phyloP scores from a whole-genome alignment of 768 basidiomycete genomes.

The Russula griseocarnosa region DNA sequence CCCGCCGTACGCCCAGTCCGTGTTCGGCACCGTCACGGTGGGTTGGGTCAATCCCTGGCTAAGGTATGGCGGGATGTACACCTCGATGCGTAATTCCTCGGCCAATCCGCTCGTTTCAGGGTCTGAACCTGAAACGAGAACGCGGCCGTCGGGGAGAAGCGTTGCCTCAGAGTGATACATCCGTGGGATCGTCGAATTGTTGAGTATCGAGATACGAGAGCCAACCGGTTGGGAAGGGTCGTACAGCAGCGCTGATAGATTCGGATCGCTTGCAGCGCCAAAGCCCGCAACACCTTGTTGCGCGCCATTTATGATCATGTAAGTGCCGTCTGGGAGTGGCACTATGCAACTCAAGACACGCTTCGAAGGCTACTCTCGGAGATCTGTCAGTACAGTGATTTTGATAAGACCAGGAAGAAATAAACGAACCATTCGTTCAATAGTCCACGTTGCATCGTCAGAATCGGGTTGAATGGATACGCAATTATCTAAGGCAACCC shows the following conservation, averaged over 20 bases:
- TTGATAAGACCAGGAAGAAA: background rate
- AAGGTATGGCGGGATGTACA: conserved; percentile 86
- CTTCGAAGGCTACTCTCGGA: conserved; percentile 49
- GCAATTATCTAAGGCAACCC: conserved; percentile 63
- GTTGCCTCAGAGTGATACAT: conserved; percentile 76
- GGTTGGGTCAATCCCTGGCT: conserved; percentile 60
- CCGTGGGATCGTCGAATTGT: conserved; percentile 64
- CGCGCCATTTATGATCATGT: conserved; percentile 73
- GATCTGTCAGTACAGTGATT: background rate
- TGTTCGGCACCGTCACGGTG: conserved; percentile 49
- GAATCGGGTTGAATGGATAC: conserved; percentile 64
- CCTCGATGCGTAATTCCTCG: conserved; percentile 73
- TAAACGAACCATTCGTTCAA: conserved; percentile 71
- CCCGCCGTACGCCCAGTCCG: conserved; percentile 60
- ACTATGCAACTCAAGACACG: conserved; percentile 78
- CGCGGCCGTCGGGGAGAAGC: conserved; percentile 68
- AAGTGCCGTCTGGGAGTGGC: conserved; percentile 66
- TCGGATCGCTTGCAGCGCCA: conserved; percentile 60
- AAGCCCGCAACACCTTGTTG: conserved; percentile 69
- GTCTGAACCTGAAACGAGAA: conserved; percentile 74
- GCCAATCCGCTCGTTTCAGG: conserved; percentile 57
- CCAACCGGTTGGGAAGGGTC: conserved; percentile 53
- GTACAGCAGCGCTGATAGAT: conserved; percentile 62
- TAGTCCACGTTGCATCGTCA: conserved; percentile 55
- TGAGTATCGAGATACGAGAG: conserved; percentile 62